Conservation (phyloP, 176 grass and related monocot species). For the Secale cereale region DNA sequence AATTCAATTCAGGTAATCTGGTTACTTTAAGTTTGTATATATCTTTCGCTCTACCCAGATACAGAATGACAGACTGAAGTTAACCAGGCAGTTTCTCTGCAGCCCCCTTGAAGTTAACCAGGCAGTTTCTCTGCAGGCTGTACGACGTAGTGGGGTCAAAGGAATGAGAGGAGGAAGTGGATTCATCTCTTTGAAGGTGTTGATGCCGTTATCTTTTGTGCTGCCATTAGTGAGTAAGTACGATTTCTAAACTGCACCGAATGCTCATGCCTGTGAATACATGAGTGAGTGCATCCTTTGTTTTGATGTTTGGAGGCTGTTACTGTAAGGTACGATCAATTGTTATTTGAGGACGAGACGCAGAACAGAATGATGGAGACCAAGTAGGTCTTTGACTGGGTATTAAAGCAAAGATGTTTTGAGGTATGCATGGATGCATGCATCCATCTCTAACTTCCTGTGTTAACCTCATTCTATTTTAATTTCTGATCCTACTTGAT, state of each 20-base stretch:
- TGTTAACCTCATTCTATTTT: neutral
- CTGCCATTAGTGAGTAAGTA: constrained; percentile 61
- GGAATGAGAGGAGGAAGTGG: too few species aligned
- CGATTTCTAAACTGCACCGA: neutral
- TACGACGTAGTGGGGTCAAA: neutral
- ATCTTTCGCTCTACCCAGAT: neutral
- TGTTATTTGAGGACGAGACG: constrained; percentile 88
- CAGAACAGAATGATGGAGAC: constrained; percentile 98
- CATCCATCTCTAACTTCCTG: neutral
- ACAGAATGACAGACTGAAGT: neutral
- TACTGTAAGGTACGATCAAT: constrained; percentile 74
- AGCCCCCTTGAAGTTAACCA: constrained; percentile 15
- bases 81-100: constrained; percentile 15
- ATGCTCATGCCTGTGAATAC: neutral
- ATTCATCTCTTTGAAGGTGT: neutral
- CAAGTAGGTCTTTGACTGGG: constrained; percentile 84
- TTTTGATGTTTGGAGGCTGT: too few species aligned
- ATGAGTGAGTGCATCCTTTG: neutral
- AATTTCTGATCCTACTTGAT: constrained; percentile 7
- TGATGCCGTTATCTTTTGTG: constrained; percentile 39
- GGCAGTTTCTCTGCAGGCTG: constrained; percentile 38
- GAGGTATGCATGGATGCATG: constrained; percentile 39
- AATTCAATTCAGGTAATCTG: constrained; percentile 86
- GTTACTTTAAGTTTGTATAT: neutral
- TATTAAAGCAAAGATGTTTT: constrained; percentile 91